These are phyloP conservation scores for Tuber borchii DNA, from an alignment of 495 filamentous ascomycete genomes.

Conservation along the genomic window DNA sequence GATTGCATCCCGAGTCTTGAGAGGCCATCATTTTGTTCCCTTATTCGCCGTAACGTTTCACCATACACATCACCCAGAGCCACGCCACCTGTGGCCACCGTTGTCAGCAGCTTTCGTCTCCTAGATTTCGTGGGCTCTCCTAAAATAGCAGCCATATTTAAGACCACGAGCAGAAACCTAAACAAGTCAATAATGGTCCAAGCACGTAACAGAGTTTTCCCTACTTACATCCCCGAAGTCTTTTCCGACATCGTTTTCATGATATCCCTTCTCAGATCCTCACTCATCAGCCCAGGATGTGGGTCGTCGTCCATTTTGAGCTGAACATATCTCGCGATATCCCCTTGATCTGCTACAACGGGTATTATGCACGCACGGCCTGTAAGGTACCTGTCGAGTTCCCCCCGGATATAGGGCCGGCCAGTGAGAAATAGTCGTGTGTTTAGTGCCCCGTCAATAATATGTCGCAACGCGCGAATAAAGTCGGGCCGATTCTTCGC, in stretches of 20 bases:
- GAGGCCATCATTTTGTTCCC: background rate
- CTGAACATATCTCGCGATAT: background rate
- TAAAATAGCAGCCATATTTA: background rate
- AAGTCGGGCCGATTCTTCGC: background rate
- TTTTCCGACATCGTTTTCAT: background rate
- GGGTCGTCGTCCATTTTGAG: background rate
- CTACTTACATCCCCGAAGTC: background rate
- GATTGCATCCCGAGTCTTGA: background rate
- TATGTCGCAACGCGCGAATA: background rate
- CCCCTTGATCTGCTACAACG: background rate
- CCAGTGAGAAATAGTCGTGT: background rate
- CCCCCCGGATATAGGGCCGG: background rate
- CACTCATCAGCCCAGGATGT: background rate
- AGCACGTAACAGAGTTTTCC: background rate
- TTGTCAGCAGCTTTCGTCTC: background rate
- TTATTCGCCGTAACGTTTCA: background rate
- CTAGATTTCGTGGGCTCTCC: background rate
- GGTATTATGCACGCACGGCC: background rate
- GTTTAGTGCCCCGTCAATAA: background rate
- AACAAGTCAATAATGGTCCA: background rate
- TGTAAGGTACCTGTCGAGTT: background rate
- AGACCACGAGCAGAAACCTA: background rate
- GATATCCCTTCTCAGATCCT: background rate
- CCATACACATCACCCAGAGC: background rate
- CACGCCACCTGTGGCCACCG: background rate